A percentile compares a stretch with the other conserved stretches of the same genome.
These are phyloP conservation scores for Fusarium sp. DNA, from an alignment of 2,329 filamentous ascomycete species.

Conservation along the genomic window DNA sequence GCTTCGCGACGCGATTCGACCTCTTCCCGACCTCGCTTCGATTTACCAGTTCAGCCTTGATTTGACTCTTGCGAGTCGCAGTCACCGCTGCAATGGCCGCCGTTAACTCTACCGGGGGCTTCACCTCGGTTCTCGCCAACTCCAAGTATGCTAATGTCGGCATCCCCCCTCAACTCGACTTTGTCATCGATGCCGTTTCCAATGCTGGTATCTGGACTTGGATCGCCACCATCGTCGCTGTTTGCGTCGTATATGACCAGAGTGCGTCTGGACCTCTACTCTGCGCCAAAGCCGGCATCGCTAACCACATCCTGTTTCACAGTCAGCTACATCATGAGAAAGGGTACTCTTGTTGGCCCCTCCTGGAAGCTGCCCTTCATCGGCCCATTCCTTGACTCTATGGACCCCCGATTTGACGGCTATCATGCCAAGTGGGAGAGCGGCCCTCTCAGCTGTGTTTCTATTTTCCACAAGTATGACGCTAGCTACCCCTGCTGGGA, in stretches of 20 bases:
- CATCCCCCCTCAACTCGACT: constrained; percentile 68
- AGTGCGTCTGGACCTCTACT: constrained; percentile 67
- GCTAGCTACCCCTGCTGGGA: not conserved
- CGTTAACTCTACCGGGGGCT: constrained; percentile 73
- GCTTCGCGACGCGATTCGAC: constrained; percentile 21
- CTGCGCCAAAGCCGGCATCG: not conserved
- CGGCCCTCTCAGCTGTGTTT: constrained; percentile 93
- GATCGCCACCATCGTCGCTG: constrained; percentile 75
- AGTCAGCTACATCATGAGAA: constrained; percentile 82
- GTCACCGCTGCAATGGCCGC: constrained; percentile 59
- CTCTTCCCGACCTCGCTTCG: constrained; percentile 3
- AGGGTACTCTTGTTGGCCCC: constrained; percentile 82
- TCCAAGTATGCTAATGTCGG: constrained; percentile 63
- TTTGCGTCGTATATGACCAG: constrained; percentile 89
- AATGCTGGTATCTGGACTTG: constrained; percentile 72
- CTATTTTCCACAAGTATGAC: constrained; percentile 95
- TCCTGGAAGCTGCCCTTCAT: constrained; percentile 86
- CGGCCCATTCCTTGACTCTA: constrained; percentile 93
- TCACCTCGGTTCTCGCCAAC: constrained; percentile 76
- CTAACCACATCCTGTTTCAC: constrained; percentile 41
- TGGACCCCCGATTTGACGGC: constrained; percentile 90
- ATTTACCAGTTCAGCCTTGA: not conserved
- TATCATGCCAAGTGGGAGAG: constrained; percentile 95
- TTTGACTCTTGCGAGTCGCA: constrained; percentile 16
- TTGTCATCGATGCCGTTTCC: constrained; percentile 66